Percentiles rank a stretch among this genome's conserved stretches.
Conservation (phyloP, 345 rosid genomes). For the Excoecaria cochinchinensis region DNA sequence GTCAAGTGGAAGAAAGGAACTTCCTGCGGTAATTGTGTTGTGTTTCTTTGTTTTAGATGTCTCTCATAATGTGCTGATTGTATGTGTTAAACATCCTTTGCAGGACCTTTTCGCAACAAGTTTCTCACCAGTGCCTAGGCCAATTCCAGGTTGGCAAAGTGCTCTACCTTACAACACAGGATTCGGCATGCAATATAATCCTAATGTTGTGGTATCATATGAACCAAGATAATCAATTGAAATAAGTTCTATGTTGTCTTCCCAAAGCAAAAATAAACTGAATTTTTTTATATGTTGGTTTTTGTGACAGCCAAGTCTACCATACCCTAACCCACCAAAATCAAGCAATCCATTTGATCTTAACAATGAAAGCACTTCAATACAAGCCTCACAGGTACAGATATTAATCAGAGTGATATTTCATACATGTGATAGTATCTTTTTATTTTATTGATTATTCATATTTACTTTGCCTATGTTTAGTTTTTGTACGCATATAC, state of each 20-base stretch:
- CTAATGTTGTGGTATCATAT: slow-evolving; percentile 47
- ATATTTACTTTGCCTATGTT: background rate
- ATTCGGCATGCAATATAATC: slow-evolving; percentile 52
- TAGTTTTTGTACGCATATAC: background rate
- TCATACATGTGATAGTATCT: background rate
- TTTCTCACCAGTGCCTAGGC: slow-evolving; percentile 38
- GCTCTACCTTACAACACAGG: slow-evolving; percentile 47
- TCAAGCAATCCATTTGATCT: slow-evolving; percentile 72
- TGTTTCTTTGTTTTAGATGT: background rate
- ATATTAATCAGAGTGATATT: slow-evolving; percentile 5
- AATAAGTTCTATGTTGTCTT: background rate
- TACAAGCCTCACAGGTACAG: slow-evolving; percentile 42
- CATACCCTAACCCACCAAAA: slow-evolving; percentile 35
- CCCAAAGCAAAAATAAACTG: background rate
- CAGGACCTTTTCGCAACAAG: slow-evolving; percentile 74
- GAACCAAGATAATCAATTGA: slow-evolving; percentile 6
- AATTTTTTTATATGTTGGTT: slow-evolving; percentile 4
- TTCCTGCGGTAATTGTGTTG: slow-evolving; percentile 56
- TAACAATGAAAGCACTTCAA: slow-evolving; percentile 32
- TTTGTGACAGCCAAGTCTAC: slow-evolving; percentile 42
- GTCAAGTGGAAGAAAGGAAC: slow-evolving; percentile 52
- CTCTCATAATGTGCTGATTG: slow-evolving; percentile 18
- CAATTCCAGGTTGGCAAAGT: slow-evolving; percentile 49
- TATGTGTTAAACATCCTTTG: slow-evolving; percentile 17
- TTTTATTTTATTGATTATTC: background rate